Evolutionary conservation across 2,329 filamentous ascomycete species (phyloP), one percentile per base, ranked within the genome.

Genomic region (Ambrosiella beaveri): DNA sequence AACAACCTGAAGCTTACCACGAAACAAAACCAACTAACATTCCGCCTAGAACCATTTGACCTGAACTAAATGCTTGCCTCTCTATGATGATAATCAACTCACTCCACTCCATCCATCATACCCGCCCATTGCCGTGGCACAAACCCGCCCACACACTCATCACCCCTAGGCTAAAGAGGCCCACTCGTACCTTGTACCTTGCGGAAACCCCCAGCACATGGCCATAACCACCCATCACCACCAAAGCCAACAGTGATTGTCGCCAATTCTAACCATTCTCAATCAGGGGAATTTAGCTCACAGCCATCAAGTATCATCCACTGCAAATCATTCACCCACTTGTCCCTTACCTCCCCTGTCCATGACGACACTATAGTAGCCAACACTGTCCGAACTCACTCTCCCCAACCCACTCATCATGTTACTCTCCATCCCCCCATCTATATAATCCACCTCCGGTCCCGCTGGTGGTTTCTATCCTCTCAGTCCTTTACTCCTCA

Each of bases 391-490:
- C 27, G 27, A 27, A 27, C 27, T 27, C 27, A 27, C 27, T 27
- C 27, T 27, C 27, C 27, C 3, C 5, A 27, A 27, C 27, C 27
- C 3, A 27, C 44, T 1, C 44, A 47, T 17, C 11, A 19, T 47
- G 44, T 47, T 47, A 13, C 19, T 47, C 44, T 47, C 17, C 27
- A 27, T 27, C 27, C 3, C 27, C 27, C 5, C 3, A 27, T 11
- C 2, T 41, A 41, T 41, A 12, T 41, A 41, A 41, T 6, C 3
- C 11, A 12, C n/a, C 2, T 11, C 11, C 39, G n/a, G 11, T 6
- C 39, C 5, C 6, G 2, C 11, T 41, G n/a, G 11, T 41, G 39
- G 9, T n/a, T 19, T 17, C 0, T 0, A 13, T 1, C 0, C 5
- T 7, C 0, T 13, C 4, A 27, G 27, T 40, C 11, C 17, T 13